phyloP scores from a whole-genome alignment of 805 yeast genomes.

The Ogataea degrootiae region DNA sequence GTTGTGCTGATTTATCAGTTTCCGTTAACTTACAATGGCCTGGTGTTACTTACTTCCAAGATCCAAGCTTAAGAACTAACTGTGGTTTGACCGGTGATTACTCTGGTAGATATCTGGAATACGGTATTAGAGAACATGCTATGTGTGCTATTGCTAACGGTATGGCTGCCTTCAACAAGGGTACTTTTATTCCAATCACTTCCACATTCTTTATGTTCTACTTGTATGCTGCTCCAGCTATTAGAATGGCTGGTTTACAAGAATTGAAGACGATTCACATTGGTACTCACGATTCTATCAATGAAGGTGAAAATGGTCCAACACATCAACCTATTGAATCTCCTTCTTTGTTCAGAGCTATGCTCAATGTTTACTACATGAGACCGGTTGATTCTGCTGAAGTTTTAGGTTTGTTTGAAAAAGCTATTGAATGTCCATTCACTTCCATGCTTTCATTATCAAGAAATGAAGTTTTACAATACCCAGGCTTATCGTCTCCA shows the following conservation, averaged over 20 bases:
- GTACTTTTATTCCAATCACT: constrained; percentile 61
- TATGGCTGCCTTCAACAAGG: constrained; percentile 90
- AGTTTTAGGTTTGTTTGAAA: constrained; percentile 73
- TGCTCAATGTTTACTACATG: constrained; percentile 79
- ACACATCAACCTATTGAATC: constrained; percentile 85
- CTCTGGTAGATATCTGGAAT: constrained; percentile 90
- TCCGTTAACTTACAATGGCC: constrained; percentile 84
- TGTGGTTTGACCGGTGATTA: constrained; percentile 67
- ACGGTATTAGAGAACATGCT: constrained; percentile 98
- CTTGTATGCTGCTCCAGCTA: constrained; percentile 83
- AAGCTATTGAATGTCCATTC: constrained; percentile 52
- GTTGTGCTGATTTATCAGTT: constrained; percentile 97
- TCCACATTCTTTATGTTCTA: constrained; percentile 76
- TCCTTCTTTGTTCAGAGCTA: constrained; percentile 71
- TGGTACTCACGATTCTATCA: constrained; percentile 87
- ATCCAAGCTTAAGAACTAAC: constrained; percentile 49
- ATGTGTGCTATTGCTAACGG: constrained; percentile 99
- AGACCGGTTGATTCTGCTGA: constrained; percentile 94
- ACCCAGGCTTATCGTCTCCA: constrained; percentile 78
- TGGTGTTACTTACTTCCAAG: constrained; percentile 87
- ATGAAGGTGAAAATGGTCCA: constrained; percentile 91
- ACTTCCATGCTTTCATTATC: constrained; percentile 72
- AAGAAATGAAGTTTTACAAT: constrained; percentile 88
- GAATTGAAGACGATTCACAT: constrained; percentile 82
- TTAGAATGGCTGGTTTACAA: constrained; percentile 78